Evolutionary conservation across 768 basidiomycete species (phyloP), one percentile per base, ranked within the genome.

Genomic region (Sporobolomyces phaffii): DNA sequence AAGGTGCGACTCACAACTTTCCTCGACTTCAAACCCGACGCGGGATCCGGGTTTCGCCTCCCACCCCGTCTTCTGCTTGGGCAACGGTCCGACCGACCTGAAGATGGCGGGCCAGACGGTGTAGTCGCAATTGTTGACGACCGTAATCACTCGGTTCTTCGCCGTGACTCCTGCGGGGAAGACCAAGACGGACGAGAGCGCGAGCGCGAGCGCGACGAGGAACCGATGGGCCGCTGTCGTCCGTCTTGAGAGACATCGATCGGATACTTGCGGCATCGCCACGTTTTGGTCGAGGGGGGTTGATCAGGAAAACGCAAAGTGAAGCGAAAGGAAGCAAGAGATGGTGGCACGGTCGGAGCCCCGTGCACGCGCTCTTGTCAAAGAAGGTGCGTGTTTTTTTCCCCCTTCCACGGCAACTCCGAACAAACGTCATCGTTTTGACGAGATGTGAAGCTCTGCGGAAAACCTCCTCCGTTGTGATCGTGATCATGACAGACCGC

Each of bases 101-200:
- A 66, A 61, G 26, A 66, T 33, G 1, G 34, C 64, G 0, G 57
- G 58, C 64, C 57, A 65, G 15, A 65, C 33, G 2, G 64, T 65
- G 26, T 59, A 59, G 26, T 52, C 40, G 41, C 64, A 65, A 26
- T 53, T 52, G 45, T 65, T 60, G 20, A 44, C 34, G 28, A 58
- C 62, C 2, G 62, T 57, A 26, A 63, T 63, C 41, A 29, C 29
- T 6, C 56, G 54, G 8, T 29, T 50, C 2, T 41, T 26, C 1
- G 24, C 33, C 36, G 18, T 14, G 24, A 10, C 24, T 50, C n/a
- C n/a, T 15, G 36, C 26, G 26, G 11, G 5, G 17, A 20, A 5
- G 18, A 49, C 15, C 11, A 38, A 28, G 8, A 34, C 10, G 6
- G 33, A 38, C 51, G 20, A 43, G 14, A 7, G 18, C 5, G 5